These are phyloP conservation scores for Gossypium stocksii DNA, from an alignment of 345 rosid genomes.

Conservation along the genomic window DNA sequence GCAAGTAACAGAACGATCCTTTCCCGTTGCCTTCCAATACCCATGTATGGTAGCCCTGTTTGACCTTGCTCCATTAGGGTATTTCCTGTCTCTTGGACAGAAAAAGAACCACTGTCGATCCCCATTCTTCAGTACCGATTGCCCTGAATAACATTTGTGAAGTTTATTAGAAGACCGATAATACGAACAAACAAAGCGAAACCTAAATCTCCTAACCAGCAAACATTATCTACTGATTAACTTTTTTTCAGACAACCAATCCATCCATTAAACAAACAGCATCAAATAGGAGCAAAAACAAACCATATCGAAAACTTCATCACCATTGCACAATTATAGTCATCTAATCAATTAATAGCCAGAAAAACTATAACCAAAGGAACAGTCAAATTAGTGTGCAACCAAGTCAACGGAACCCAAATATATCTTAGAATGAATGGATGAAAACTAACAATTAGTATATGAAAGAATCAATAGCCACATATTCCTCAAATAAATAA, in stretches of 20 bases:
- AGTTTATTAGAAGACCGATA: conserved; percentile 10
- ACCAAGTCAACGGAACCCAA: neutral
- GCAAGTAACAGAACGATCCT: conserved; percentile 55
- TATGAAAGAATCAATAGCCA: neutral
- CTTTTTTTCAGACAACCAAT: neutral
- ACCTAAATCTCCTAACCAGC: neutral
- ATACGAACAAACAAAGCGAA: conserved; percentile 5
- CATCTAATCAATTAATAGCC: neutral
- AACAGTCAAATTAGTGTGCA: neutral
- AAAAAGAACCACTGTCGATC: conserved; percentile 96
- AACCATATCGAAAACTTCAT: neutral
- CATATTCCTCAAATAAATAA: neutral
- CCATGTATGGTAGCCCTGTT: conserved; percentile 71
- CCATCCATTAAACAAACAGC: neutral
- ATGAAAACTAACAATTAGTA: neutral
- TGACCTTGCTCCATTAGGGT: conserved; percentile 87
- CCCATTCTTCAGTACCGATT: conserved; percentile 59
- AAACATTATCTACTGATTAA: neutral
- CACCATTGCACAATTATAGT: neutral
- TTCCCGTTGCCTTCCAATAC: conserved; percentile 93
- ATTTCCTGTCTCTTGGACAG: conserved; percentile 75
- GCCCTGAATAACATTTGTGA: conserved; percentile 33
- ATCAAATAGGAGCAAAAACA: neutral
- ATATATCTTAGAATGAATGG: neutral
- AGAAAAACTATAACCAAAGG: neutral